Evolutionary conservation across 768 basidiomycete genomes (phyloP).

Genomic region (Aureoboletus auriporus): DNA sequence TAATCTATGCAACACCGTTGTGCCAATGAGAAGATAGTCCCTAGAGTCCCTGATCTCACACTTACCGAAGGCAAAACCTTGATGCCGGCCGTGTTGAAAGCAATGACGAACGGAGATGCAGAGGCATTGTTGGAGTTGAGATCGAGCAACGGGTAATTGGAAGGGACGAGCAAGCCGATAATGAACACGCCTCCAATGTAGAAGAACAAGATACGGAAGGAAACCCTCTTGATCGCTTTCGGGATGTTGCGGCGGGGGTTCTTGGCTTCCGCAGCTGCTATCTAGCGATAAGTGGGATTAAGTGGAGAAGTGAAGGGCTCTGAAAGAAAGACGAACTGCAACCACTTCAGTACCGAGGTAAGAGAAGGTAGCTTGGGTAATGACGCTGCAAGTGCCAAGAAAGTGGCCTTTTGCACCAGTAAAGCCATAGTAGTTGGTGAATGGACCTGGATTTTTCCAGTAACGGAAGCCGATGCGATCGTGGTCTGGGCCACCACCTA

Average conservation of each 20-base stretch:
- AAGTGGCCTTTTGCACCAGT: slow-evolving; percentile 48
- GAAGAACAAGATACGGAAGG: slow-evolving; percentile 36
- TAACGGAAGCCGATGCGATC: slow-evolving; percentile 48
- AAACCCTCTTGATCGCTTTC: slow-evolving; percentile 42
- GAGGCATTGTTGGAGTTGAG: slow-evolving; percentile 38
- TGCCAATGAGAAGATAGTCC: too few relatives aligned
- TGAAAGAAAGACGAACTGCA: slow-evolving; percentile 27
- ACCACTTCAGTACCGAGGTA: slow-evolving; percentile 56
- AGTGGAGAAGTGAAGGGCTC: background rate
- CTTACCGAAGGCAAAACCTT: slow-evolving; percentile 47
- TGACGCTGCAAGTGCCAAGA: slow-evolving; percentile 47
- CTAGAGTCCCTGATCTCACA: background rate
- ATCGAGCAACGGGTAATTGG: slow-evolving; percentile 39
- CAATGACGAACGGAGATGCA: slow-evolving; percentile 56
- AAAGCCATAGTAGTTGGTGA: slow-evolving; percentile 39
- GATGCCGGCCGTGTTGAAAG: slow-evolving; percentile 52
- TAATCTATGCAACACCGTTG: slow-evolving; percentile 16
- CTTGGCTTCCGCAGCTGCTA: slow-evolving; percentile 46
- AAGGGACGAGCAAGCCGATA: slow-evolving; percentile 48
- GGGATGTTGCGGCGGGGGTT: slow-evolving; percentile 44
- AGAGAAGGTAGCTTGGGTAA: slow-evolving; percentile 57
- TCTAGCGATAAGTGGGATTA: slow-evolving; percentile 15
- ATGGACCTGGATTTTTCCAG: slow-evolving; percentile 55
- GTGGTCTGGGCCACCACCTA: slow-evolving; percentile 53
- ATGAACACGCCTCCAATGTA: slow-evolving; percentile 40